Evolutionary conservation across 768 basidiomycete species (phyloP).

Genomic region (Boletus huronensis): DNA sequence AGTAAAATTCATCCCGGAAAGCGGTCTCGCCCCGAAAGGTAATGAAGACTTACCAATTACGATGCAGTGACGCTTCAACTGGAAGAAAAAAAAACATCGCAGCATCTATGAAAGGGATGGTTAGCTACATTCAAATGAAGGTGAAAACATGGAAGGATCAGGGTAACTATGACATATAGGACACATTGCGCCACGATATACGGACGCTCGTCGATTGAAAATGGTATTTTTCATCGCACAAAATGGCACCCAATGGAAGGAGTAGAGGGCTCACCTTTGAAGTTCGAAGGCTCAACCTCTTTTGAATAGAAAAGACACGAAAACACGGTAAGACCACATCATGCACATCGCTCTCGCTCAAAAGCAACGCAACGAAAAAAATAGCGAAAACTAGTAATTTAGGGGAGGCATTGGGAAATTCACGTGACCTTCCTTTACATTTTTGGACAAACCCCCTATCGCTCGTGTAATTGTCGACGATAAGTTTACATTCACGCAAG

Average conservation of each 20-base stretch:
- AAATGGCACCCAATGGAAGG: neutral
- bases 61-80: neutral
- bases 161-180: slow-evolving; percentile 90
- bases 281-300: neutral
- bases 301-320: neutral
- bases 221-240: slow-evolving; percentile 52
- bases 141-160: slow-evolving; percentile 49
- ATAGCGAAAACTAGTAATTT: neutral
- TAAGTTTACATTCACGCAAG: no score
- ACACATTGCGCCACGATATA: slow-evolving; percentile 48
- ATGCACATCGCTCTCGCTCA: neutral
- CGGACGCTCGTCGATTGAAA: slow-evolving; percentile 46
- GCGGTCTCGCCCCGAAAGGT: slow-evolving; percentile 4
- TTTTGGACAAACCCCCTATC: neutral
- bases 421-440: neutral
- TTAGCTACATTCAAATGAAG: slow-evolving; percentile 7
- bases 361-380: neutral
- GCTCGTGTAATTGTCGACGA: no score
- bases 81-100: no score
- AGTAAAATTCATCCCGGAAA: slow-evolving; percentile 50
- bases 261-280: slow-evolving; percentile 7
- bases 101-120: neutral
- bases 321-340: no score
- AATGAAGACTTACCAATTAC: slow-evolving; percentile 8
- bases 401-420: slow-evolving; percentile 1